phyloP scores from a whole-genome alignment of 169 alveolate species.

The Babesia ovata region DNA sequence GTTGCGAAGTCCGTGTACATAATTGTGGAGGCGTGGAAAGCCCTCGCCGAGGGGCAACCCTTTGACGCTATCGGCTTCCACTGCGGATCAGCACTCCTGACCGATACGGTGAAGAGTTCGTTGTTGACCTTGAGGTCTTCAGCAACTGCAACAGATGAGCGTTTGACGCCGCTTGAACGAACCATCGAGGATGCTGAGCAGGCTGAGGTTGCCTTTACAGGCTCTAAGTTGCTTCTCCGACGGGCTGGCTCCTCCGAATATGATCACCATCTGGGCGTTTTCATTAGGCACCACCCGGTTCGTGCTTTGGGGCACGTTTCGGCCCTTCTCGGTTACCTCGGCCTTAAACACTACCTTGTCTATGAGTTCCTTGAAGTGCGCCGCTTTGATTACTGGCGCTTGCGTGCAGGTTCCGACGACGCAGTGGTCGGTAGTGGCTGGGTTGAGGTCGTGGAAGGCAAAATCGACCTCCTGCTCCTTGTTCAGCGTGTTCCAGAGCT shows the following conservation, averaged over 20 bases:
- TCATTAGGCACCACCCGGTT: not conserved
- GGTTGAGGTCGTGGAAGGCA: constrained; percentile 19
- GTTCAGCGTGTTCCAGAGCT: constrained; percentile 43
- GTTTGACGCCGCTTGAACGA: not conserved
- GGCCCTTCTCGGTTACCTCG: not conserved
- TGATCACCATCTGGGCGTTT: not conserved
- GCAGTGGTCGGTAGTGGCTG: constrained; percentile 13
- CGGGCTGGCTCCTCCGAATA: constrained; percentile 29
- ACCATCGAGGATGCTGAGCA: constrained; percentile 9
- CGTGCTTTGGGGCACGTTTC: not conserved
- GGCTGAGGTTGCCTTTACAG: constrained; percentile 5
- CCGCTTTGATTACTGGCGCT: not conserved
- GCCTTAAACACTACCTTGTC: not conserved
- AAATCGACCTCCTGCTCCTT: constrained; percentile 22
- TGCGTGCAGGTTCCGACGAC: constrained; percentile 5
- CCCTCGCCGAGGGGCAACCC: constrained; percentile 53
- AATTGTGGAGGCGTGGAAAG: constrained; percentile 66
- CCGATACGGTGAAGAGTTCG: constrained; percentile 17
- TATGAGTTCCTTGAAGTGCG: constrained; percentile 9
- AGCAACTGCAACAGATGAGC: constrained; percentile 5
- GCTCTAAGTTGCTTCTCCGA: constrained; percentile 10
- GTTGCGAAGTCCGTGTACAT: constrained; percentile 44
- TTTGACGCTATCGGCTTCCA: constrained; percentile 36
- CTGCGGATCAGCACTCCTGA: not conserved
- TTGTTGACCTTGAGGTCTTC: constrained; percentile 39